Base-by-base conservation (phyloP, 1,139 yeast species). In the Yamadazyma atlantica region DNA sequence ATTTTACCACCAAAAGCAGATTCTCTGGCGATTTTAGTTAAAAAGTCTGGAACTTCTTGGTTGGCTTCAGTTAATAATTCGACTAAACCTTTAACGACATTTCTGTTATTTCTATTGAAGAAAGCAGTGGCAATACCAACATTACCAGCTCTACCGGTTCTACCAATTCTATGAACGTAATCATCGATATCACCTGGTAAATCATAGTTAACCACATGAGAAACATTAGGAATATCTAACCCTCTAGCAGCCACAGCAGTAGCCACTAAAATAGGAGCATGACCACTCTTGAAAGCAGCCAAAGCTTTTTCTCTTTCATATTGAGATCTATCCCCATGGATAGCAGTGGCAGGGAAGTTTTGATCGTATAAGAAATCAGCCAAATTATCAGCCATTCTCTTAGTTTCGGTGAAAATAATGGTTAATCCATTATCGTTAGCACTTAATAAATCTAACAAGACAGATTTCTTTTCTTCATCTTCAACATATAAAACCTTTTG, bases 81-180 rank as follows among this genome's bases (percentile, higher is more conserved):
- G 59, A 88, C 66, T 65, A 92, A 73, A 46, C 90, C 97, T 66
- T 88, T 87, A 51, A 81, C 94, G 58, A 92, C 77, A 61, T 89
- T 89, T 62, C 78, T 82, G 80, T 89, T 94, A 64, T 85, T 86
- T 73, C 97, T 85, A 84, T 92, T 92, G 73, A 92, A 88, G 76
- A 92, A 92, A 39, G 98, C 95, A 53, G 97, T 90, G 52, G 98
- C 97, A 57, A 86, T 77, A 85, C 98, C 98, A 49, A 85, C 82
- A 74, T 92, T 92, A 78, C 98, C 98, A 58, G 98, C 98, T 82
- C 98, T 95, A 70, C 98, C 98, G 58, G 98, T 92, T 84, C 98
- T 94, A 78, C 98, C 98, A 62, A 92, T 92, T 77, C 98, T 87
- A 75, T 92, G 98, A 48, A 92, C 98, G 63, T 92, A 92, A 69